Conservation (phyloP, 768 basidiomycete genomes). For the Guyanaporus albipodus region DNA sequence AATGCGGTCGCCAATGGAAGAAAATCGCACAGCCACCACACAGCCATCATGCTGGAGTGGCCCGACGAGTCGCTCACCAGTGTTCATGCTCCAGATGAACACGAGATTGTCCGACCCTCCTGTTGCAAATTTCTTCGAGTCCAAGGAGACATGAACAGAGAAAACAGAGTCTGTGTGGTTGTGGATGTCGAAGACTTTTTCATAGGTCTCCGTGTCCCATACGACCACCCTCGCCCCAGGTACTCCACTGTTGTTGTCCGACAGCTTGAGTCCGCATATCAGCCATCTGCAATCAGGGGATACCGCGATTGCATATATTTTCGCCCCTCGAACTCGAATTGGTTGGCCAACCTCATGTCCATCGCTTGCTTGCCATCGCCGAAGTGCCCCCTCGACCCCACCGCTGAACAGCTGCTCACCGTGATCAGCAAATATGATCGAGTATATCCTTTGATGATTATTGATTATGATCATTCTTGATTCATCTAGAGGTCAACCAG, state of each 20-base stretch:
- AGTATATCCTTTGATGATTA: neutral
- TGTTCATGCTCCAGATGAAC: neutral
- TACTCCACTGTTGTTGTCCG: neutral
- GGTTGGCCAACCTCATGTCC: neutral
- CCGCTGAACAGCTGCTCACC: neutral
- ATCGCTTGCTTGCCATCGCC: neutral
- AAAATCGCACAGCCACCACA: constrained; percentile 2
- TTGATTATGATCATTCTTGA: neutral
- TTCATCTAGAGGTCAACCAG: neutral
- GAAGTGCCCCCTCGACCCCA: neutral
- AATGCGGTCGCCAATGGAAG: neutral
- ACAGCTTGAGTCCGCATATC: neutral
- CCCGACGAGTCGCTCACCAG: neutral
- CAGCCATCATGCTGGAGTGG: neutral
- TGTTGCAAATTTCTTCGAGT: neutral
- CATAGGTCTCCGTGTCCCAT: neutral
- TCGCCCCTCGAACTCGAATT: neutral
- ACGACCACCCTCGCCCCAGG: neutral
- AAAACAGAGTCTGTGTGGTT: neutral
- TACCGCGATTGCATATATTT: neutral
- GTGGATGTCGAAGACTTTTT: neutral
- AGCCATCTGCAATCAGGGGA: constrained; percentile 1
- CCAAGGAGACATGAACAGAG: neutral
- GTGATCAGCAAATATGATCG: neutral
- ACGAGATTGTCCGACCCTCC: neutral